Conservation (phyloP, 306 rosid genomes). For the Ceratonia siliqua region DNA sequence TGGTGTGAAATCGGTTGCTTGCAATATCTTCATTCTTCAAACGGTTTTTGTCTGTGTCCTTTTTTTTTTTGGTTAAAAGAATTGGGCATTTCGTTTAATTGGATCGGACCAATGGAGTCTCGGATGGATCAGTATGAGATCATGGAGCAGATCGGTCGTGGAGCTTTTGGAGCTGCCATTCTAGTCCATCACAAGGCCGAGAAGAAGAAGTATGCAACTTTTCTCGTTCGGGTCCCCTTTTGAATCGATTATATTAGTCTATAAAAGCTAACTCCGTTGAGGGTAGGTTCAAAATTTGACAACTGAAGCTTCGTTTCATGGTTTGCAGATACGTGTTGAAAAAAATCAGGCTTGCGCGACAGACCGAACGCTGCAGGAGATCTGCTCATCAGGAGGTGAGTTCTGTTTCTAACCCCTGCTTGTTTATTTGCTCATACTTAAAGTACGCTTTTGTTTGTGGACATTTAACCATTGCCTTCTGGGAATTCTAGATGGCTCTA, state of each 20-base stretch:
- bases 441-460: conserved; percentile 15
- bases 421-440: conserved; percentile 29
- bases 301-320: conserved; percentile 34
- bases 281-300: conserved; percentile 22
- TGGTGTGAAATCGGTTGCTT: conserved; percentile 39
- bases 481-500: conserved; percentile 80
- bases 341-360: conserved; percentile 99
- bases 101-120: conserved; percentile 69
- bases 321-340: conserved; percentile 88
- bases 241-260: conserved; percentile 10
- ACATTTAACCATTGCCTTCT: conserved; percentile 25
- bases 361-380: conserved; percentile 93
- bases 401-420: conserved; percentile 13
- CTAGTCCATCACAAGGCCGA: conserved; percentile 89
- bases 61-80: conserved; percentile 16
- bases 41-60: conserved; percentile 4
- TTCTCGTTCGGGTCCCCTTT: conserved; percentile 6
- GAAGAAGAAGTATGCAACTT: conserved; percentile 70
- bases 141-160: conserved; percentile 99
- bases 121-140: conserved; percentile 99
- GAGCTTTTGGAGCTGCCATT: conserved; percentile 99
- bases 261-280: neutral
- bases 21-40: neutral
- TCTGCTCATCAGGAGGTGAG: conserved; percentile 99
- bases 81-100: conserved; percentile 20